phyloP scores from a whole-genome alignment of 1,139 yeast species.

The Taphrina pruni region DNA sequence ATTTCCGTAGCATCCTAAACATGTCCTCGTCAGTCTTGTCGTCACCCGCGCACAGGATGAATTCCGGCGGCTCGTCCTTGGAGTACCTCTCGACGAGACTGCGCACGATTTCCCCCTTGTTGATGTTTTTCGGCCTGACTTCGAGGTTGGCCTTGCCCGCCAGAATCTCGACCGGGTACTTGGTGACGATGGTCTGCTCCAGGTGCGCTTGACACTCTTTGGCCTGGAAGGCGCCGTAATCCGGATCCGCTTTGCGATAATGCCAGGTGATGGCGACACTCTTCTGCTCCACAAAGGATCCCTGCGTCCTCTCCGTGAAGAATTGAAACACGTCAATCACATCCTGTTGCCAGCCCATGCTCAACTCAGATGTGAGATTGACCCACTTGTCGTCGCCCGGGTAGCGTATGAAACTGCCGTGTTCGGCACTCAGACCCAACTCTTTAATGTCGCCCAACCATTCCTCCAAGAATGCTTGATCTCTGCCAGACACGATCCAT shows the following conservation, averaged over 20 bases:
- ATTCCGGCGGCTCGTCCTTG: conserved; percentile 71
- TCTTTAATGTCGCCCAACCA: conserved; percentile 74
- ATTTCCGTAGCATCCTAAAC: conserved; percentile 74
- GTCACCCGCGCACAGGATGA: conserved; percentile 89
- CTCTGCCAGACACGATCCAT: conserved; percentile 97
- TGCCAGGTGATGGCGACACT: conserved; percentile 98
- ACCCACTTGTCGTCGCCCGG: conserved; percentile 71
- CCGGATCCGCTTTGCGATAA: conserved; percentile 92
- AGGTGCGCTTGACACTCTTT: conserved; percentile 71
- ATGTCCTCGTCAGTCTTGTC: conserved; percentile 95
- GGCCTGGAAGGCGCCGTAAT: conserved; percentile 86
- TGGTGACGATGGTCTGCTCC: conserved; percentile 63
- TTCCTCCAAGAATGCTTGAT: conserved; percentile 82
- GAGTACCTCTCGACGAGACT: conserved; percentile 60
- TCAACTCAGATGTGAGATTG: conserved; percentile 78
- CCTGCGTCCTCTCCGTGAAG: conserved; percentile 88
- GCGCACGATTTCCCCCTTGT: conserved; percentile 95
- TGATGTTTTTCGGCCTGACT: conserved; percentile 90
- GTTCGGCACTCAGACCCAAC: conserved; percentile 92
- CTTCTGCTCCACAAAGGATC: conserved; percentile 82
- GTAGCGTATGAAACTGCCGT: conserved; percentile 90
- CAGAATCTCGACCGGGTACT: conserved; percentile 94
- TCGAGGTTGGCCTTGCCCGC: conserved; percentile 95
- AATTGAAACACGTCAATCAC: conserved; percentile 75
- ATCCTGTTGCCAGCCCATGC: conserved; percentile 91